These are phyloP conservation scores for Paramecium pentaurelia DNA, from an alignment of 73 alveolate genomes.

Conservation along the genomic window DNA sequence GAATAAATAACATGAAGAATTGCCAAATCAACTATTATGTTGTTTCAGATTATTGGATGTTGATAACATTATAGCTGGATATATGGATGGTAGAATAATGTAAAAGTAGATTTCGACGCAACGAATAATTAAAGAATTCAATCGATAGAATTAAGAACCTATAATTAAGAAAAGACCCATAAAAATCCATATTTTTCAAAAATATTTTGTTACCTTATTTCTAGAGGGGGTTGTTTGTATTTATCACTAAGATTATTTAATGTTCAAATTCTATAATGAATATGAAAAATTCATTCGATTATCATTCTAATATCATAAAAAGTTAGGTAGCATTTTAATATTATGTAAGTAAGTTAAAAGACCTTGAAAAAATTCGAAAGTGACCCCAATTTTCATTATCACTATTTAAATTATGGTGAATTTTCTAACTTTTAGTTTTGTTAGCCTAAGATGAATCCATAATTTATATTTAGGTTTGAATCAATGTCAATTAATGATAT, in stretches of 20 bases:
- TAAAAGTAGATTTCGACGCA: not conserved
- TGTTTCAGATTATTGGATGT: conserved; percentile 7
- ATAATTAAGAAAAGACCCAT: not conserved
- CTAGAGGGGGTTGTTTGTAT: conserved; percentile 9
- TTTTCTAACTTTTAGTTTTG: not conserved
- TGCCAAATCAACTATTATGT: not conserved
- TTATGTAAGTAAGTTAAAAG: not conserved
- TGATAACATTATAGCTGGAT: not conserved
- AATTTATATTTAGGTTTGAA: not conserved
- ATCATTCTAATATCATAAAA: conserved; percentile 8
- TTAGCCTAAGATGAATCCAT: not conserved
- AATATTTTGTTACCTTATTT: not conserved
- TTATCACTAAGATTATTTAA: not conserved
- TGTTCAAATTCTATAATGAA: not conserved
- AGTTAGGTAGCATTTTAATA: not conserved
- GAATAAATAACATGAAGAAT: not conserved
- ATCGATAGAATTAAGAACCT: not conserved
- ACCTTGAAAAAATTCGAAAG: not conserved
- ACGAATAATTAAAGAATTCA: not conserved
- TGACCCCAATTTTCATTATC: not conserved
- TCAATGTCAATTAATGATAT: not conserved
- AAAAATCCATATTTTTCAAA: conserved; percentile 5
- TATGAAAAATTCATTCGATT: not conserved
- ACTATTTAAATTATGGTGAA: conserved; percentile 15
- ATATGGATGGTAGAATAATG: not conserved